phyloP scores from a whole-genome alignment of 192 early-diverging fungal species.

The Backusella psychrophila region DNA sequence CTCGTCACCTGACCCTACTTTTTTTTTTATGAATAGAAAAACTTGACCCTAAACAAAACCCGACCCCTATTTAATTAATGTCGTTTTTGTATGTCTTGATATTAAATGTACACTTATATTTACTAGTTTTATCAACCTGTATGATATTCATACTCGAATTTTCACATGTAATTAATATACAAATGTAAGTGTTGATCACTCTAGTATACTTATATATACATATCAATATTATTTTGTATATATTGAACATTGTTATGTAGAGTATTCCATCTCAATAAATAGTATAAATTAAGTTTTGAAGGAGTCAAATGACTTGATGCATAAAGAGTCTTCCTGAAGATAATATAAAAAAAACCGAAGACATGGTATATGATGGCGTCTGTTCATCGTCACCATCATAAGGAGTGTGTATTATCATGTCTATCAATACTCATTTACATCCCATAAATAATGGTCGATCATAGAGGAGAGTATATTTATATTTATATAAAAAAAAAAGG shows the following conservation, averaged over 20 bases:
- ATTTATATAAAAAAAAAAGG: not conserved
- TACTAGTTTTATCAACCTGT: not conserved
- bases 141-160: not conserved
- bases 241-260: not conserved
- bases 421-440: not conserved
- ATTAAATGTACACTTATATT: not conserved
- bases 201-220: too few species aligned
- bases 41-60: not conserved
- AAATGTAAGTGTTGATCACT: not conserved
- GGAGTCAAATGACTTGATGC: not conserved
- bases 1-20: not conserved
- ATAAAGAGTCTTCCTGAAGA: not conserved
- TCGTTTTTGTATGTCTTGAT: not conserved
- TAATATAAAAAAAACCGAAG: not conserved
- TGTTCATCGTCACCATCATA: not conserved
- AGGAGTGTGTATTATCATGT: not conserved
- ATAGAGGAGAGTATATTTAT: not conserved
- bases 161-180: not conserved
- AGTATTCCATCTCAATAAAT: not conserved
- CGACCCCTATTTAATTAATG: not conserved
- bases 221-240: too few species aligned
- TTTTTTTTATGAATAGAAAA: not conserved
- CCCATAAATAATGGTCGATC: not conserved
- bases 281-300: not conserved
- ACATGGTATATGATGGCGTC: not conserved